A percentile compares a stretch with the other conserved stretches of the same genome.
phyloP scores from a whole-genome alignment of 192 early-diverging fungal genomes.

The Podila epigama region DNA sequence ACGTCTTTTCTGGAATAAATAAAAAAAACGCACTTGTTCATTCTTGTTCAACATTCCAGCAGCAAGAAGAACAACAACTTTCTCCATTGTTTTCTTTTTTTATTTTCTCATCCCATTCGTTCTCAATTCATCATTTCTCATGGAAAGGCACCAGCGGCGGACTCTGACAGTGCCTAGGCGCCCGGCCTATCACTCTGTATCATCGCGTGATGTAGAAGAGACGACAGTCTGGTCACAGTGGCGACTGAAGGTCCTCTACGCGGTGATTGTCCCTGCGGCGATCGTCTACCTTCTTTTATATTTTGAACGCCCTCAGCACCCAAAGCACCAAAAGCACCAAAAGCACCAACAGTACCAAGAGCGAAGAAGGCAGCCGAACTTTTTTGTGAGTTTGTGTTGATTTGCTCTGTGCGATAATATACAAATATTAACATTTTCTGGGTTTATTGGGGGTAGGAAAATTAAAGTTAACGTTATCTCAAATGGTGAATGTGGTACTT shows the following conservation, averaged over 20 bases:
- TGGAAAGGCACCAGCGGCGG: too few relatives aligned
- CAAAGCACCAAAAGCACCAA: neutral
- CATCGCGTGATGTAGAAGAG: too few relatives aligned
- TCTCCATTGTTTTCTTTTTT: neutral
- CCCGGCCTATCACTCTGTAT: too few relatives aligned
- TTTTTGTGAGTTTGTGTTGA: neutral
- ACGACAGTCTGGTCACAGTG: constrained; percentile 24
- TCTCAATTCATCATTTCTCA: too few relatives aligned
- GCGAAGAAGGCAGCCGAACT: neutral
- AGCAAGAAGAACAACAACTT: too few relatives aligned
- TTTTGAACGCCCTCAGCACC: neutral
- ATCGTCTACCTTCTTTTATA: constrained; percentile 12
- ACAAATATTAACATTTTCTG: too few relatives aligned
- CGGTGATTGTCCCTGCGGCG: constrained; percentile 19
- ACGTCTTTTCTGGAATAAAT: neutral
- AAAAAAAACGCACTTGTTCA: neutral
- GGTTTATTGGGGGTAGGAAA: too few relatives aligned
- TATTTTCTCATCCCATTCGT: neutral
- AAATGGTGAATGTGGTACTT: neutral
- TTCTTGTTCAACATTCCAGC: neutral
- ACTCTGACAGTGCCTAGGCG: too few relatives aligned
- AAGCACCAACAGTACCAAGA: neutral
- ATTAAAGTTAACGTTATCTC: too few relatives aligned
- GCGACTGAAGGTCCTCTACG: constrained; percentile 32
- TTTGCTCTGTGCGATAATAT: too few relatives aligned